phyloP scores from a whole-genome alignment of 176 grass and related monocot genomes.

The Raddia distichophylla region DNA sequence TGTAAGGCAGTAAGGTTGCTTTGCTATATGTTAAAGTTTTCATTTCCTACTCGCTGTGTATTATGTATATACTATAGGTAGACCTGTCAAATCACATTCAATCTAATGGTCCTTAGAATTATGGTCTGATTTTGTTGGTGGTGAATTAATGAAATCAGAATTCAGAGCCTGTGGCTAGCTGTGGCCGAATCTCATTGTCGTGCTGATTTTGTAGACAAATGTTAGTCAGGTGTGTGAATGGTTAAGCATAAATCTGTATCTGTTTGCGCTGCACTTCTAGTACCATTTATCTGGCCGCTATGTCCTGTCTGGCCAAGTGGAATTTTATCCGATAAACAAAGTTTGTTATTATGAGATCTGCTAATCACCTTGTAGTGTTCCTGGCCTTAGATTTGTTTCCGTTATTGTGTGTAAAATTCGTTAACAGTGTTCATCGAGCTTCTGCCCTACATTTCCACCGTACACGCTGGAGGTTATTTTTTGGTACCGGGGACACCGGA shows the following conservation, averaged over 20 bases:
- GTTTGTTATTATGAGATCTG: not conserved
- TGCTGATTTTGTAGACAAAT: not conserved
- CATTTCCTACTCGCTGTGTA: constrained; percentile 15
- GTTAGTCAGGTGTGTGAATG: not conserved
- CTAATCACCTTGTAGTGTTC: not conserved
- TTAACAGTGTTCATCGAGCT: not conserved
- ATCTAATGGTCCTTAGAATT: not conserved
- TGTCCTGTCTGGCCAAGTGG: not conserved
- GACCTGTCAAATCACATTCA: constrained; percentile 11
- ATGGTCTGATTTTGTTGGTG: not conserved
- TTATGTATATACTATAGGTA: not conserved
- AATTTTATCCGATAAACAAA: not conserved
- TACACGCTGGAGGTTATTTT: no score
- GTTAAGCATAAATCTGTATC: constrained; percentile 1
- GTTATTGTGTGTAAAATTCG: not conserved
- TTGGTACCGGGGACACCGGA: no score
- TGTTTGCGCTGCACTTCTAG: not conserved
- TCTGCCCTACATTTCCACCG: not conserved
- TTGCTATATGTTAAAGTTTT: not conserved
- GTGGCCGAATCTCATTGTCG: not conserved
- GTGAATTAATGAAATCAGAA: not conserved
- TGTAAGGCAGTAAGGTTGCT: constrained; percentile 6
- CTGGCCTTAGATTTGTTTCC: not conserved
- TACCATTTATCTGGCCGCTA: not conserved
- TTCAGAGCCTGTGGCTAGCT: not conserved